Base-by-base conservation (phyloP, 257 asterid species). In the Penstemon davidsonii region DNA sequence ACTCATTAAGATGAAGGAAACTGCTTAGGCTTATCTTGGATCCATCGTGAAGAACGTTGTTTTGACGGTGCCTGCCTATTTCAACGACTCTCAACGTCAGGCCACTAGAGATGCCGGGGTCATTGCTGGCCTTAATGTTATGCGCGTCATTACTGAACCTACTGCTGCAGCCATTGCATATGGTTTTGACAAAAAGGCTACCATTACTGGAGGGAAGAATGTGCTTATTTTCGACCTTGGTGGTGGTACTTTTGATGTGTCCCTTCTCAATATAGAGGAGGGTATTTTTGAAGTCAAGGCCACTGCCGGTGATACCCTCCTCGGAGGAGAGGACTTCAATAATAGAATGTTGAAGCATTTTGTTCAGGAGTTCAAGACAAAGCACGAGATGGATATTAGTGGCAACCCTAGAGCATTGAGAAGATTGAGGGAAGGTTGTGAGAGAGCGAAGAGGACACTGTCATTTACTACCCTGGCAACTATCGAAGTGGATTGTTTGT, bases 381-480 rank as follows among this genome's bases (percentile, higher is more conserved):
- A 81, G 72, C 40, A 67, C 67, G 75, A 78, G 72, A 81, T 78
- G 15, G 83, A 81, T 70, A 81, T 81, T 79, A 25, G 33, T 25
- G 33, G 33, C 33, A 25, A 25, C 33, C 33, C 33, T 25, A 25
- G 33, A 25, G 33, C 86, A 1, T 73, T 81, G 7, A 78, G 86
- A 71, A 78, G 83, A 72, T 75, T 81, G 81, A 76, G 86, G 55
- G 78, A 81, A 38, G 71, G 81, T 5, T 81, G 86, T 57, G 81
- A 78, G 18, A 15, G 68, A 78, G 83, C 83, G 5, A 81, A 81
- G 75, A 78, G 83, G 66, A 78, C 81, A 33, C 86, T 81, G 3
- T 81, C 86, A 2, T 78, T 81, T 56, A 78, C 86, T 56, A 81
- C 86, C 10, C 86, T 75, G 72, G 78, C 81, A 7, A 81, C 86